Evolutionary conservation across 192 early-diverging fungal species (phyloP), one percentile per base, ranked within the genome.

Genomic region (Dissophora ornata): DNA sequence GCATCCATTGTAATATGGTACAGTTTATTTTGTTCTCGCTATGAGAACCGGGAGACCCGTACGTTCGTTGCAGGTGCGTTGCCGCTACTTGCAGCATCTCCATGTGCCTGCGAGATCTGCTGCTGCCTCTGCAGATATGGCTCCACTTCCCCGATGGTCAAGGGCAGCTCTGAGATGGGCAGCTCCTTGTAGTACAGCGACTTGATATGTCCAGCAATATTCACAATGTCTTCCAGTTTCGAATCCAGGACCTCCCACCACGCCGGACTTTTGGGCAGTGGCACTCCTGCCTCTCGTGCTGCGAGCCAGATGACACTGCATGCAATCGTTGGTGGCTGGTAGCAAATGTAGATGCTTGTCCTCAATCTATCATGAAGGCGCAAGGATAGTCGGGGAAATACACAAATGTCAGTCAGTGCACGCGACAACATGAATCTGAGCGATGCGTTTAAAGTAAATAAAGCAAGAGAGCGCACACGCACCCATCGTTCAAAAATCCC

Each of bases 401-500:
- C n/a, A n/a, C n/a, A n/a, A n/a, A n/a, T n/a, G n/a, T n/a, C n/a
- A n/a, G n/a, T n/a, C n/a, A n/a, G n/a, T n/a, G n/a, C n/a, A n/a
- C n/a, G n/a, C n/a, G n/a, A n/a, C n/a, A n/a, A n/a, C n/a, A n/a
- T n/a, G n/a, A n/a, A n/a, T n/a, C n/a, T n/a, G n/a, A n/a, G n/a
- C n/a, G n/a, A n/a, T n/a, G 36, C 36, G 36, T 6, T n/a, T n/a
- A 13, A 38, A 38, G 36, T 38, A 38, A 38, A 38, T 38, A 13
- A 9, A 38, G 13, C 36, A 38, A 9, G 36, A 9, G 36, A 29
- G 4, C 4, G n/a, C 32, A 22, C 45, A 8, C 30, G 59, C 81
- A 89, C 86, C 91, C 74, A 68, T 99, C 98, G 80, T 99, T 98
- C 49, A 98, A 67, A 78, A 93, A 97, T 65, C 95, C 95, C 96